Evolutionary conservation across 306 rosid genomes (phyloP), one percentile per base, ranked within the genome.

Genomic region (Prunus mume): DNA sequence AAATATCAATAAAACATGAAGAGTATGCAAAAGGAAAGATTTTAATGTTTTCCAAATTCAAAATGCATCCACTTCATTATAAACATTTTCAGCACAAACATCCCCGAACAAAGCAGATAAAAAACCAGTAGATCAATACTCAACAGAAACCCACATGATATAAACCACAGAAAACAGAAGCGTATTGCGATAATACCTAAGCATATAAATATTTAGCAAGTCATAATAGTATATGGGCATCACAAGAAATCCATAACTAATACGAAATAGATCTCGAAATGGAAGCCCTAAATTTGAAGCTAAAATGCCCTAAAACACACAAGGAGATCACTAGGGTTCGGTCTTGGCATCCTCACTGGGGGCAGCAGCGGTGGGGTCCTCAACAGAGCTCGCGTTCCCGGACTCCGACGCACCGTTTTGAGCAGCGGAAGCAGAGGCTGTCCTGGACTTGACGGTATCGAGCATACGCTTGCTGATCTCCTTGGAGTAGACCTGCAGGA

Each of bases 401-500:
- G 87, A n/a, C 73, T 76, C 84, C 46, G 66, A 38, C 5, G 78
- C 77, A 19, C 83, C 80, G 61, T 72, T 82, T n/a, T 86, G 90
- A 28, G 72, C 76, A 60, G 85, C 6, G 3, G 91, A 46, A 32
- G 62, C 87, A 9, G 88, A 22, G 52, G 74, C 49, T 46, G 11
- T 14, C 76, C 84, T 79, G 20, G 86, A 67, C 87, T 92, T 96
- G 38, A 92, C 93, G n/a, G 90, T 80, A 2, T 92, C 97, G 38
- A 92, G 93, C 97, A 96, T 96, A 62, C 97, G 85, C 81, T 85
- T 90, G 85, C 99, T 96, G 91, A 96, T 91, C 88, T 96, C 97
- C 89, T 91, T 92, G 75, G 99, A 96, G 51, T 92, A 96, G 2
- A 88, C 87, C 90, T 96, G 98, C 18, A 92, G 99, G 86, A 92